Percentiles rank a stretch among this genome's conserved stretches.
These are phyloP conservation scores for Albophoma yamanashiensis DNA, from an alignment of 2,329 filamentous ascomycete species.

Conservation along the genomic window DNA sequence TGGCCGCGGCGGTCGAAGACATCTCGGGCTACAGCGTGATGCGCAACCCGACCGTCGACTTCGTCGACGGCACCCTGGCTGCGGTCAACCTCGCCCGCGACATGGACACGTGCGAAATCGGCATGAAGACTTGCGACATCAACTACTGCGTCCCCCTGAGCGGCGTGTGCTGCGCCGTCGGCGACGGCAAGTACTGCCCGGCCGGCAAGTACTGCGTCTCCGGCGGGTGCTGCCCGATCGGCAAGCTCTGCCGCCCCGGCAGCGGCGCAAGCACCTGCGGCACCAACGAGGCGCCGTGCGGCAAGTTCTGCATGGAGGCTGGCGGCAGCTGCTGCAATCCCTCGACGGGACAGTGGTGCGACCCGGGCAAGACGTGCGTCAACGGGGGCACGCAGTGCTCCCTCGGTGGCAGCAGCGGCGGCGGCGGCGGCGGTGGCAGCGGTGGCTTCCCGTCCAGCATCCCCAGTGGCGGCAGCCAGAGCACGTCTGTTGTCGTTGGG, in stretches of 20 bases:
- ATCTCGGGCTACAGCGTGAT: background rate
- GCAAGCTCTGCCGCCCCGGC: slow-evolving; percentile 6
- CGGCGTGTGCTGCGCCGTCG: slow-evolving; percentile 16
- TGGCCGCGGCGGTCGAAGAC: slow-evolving; percentile 9
- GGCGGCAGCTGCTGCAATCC: slow-evolving; percentile 12
- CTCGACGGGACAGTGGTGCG: slow-evolving; percentile 9
- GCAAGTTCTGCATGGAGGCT: slow-evolving; percentile 9
- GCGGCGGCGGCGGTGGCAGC: background rate
- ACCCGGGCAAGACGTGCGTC: slow-evolving; percentile 7
- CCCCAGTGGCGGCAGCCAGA: slow-evolving; percentile 3
- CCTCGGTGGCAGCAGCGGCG: slow-evolving; percentile 4
- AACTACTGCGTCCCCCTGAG: slow-evolving; percentile 17
- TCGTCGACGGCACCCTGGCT: slow-evolving; percentile 1
- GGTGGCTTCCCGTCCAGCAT: background rate
- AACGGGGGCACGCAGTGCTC: slow-evolving; percentile 2
- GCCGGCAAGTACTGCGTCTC: slow-evolving; percentile 16
- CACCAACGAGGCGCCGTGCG: slow-evolving; percentile 9
- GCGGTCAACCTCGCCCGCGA: slow-evolving; percentile 7
- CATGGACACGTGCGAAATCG: slow-evolving; percentile 10
- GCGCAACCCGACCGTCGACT: slow-evolving; percentile 6
- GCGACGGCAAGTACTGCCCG: slow-evolving; percentile 19
- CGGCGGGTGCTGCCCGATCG: slow-evolving; percentile 21
- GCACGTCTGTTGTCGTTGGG: background rate
- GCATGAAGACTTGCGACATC: slow-evolving; percentile 15
- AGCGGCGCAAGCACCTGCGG: slow-evolving; percentile 3